Percentiles rank a stretch among this genome's conserved stretches.
Evolutionary conservation across 352 stramenopile genomes (phyloP).

Genomic region (Salisapilia sapeloensis): DNA sequence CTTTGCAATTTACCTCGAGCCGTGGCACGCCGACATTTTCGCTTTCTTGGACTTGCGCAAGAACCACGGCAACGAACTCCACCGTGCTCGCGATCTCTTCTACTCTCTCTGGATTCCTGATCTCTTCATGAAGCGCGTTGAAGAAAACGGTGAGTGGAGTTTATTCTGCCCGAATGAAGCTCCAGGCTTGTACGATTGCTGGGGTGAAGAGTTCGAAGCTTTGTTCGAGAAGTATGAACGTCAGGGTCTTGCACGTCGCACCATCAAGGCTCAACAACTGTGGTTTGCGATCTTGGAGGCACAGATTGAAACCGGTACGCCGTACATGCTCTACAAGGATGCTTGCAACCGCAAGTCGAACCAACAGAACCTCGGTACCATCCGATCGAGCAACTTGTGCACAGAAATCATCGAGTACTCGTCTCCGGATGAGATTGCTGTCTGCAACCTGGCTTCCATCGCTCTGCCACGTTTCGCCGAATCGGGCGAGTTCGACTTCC

Average conservation of each 20-base stretch:
- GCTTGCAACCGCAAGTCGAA: conserved; percentile 98
- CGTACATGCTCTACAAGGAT: conserved; percentile 99
- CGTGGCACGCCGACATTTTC: conserved; percentile 98
- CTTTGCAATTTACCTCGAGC: conserved; percentile 98
- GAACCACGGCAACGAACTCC: conserved; percentile 98
- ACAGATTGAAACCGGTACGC: conserved; percentile 98
- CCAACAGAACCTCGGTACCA: conserved; percentile 99
- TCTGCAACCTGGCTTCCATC: conserved; percentile 99
- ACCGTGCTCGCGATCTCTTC: conserved; percentile 95
- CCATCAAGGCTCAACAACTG: conserved; percentile 94
- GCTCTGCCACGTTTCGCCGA: conserved; percentile 88
- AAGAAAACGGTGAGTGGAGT: conserved; percentile 92
- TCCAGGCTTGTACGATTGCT: conserved; percentile 86
- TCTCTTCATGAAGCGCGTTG: conserved; percentile 99
- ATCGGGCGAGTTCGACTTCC: conserved; percentile 86
- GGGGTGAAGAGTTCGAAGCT: conserved; percentile 90
- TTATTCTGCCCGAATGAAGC: conserved; percentile 98
- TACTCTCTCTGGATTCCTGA: conserved; percentile 98
- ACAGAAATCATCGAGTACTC: conserved; percentile 99
- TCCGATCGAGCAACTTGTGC: conserved; percentile 98
- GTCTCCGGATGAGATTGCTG: conserved; percentile 92
- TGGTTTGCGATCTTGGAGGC: conserved; percentile 98
- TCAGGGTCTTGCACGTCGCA: conserved; percentile 88
- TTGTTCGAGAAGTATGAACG: conserved; percentile 94
- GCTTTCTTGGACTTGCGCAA: conserved; percentile 97